phyloP scores from a whole-genome alignment of 257 asterid species.

The Lithospermum erythrorhizon region DNA sequence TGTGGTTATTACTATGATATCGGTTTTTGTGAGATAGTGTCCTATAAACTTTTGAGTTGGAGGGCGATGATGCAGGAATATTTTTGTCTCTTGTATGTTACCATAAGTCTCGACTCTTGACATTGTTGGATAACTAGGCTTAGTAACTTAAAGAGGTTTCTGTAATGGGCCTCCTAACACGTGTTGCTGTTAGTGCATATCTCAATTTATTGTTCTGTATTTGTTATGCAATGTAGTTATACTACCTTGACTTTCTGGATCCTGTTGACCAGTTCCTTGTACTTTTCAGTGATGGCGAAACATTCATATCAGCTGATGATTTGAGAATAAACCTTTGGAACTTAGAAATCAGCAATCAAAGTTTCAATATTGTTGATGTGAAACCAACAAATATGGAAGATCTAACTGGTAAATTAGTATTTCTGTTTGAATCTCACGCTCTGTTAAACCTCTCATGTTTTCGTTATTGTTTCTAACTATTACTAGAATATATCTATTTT shows the following conservation, averaged over 20 bases:
- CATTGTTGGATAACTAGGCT: background rate
- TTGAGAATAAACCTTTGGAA: slow-evolving; percentile 81
- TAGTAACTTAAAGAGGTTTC: background rate
- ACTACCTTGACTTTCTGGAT: background rate
- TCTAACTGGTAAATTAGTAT: slow-evolving; percentile 48
- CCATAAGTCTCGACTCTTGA: too few species aligned
- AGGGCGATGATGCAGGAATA: background rate
- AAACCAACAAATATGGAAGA: slow-evolving; percentile 74
- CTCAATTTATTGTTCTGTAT: background rate
- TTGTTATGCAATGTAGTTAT: background rate
- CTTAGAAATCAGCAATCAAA: slow-evolving; percentile 56
- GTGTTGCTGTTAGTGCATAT: background rate
- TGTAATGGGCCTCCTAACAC: background rate
- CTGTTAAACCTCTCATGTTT: background rate
- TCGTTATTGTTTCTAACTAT: background rate
- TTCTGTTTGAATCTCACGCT: background rate
- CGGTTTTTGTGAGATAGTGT: background rate
- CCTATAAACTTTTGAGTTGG: background rate
- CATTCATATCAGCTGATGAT: slow-evolving; percentile 78
- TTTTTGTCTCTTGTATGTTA: too few species aligned
- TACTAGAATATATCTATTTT: background rate
- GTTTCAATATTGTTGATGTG: slow-evolving; percentile 66
- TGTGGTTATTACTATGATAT: background rate
- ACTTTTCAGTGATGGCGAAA: slow-evolving; percentile 69
- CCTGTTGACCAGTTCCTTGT: slow-evolving; percentile 9